These are phyloP conservation scores for Candida vartiovaarae DNA, from an alignment of 805 yeast species.

Conservation along the genomic window DNA sequence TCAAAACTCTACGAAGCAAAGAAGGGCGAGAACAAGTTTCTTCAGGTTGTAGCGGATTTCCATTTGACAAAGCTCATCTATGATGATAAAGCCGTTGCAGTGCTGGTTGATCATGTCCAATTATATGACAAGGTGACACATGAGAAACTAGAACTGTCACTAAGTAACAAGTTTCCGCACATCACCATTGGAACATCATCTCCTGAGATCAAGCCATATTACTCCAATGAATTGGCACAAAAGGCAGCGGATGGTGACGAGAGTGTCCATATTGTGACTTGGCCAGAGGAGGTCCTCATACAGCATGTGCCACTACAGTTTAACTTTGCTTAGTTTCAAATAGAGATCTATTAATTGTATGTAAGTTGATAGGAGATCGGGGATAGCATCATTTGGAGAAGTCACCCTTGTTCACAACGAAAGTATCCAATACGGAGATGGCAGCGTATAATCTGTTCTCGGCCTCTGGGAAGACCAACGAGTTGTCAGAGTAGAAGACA, in stretches of 20 bases:
- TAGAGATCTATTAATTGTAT: background rate
- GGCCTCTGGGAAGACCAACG: conserved; percentile 91
- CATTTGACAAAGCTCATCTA: conserved; percentile 39
- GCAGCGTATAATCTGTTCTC: conserved; percentile 96
- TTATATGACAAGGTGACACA: conserved; percentile 6
- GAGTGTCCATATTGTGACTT: conserved; percentile 7
- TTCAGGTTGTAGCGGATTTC: conserved; percentile 28
- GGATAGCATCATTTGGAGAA: conserved; percentile 21
- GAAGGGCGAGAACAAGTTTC: conserved; percentile 3
- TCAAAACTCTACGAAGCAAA: conserved; percentile 5
- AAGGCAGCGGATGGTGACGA: conserved; percentile 5
- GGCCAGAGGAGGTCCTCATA: conserved; percentile 5
- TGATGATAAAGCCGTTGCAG: conserved; percentile 45
- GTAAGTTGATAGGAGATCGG: background rate
- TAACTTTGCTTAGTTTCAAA: conserved; percentile 4
- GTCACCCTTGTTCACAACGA: conserved; percentile 78
- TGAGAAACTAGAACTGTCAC: conserved; percentile 13
- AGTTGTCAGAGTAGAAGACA: conserved; percentile 76
- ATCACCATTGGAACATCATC: conserved; percentile 63
- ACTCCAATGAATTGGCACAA: conserved; percentile 40
- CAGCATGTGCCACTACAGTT: conserved; percentile 8
- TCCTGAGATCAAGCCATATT: conserved; percentile 39
- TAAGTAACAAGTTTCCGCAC: conserved; percentile 48
- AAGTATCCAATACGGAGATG: conserved; percentile 85
- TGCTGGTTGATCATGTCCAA: conserved; percentile 34